Evolutionary conservation across 225 moss, liverwort and hornwort species (phyloP), one percentile per base, ranked within the genome.

Genomic region (Bryoerythrophyllum caledonicum): DNA sequence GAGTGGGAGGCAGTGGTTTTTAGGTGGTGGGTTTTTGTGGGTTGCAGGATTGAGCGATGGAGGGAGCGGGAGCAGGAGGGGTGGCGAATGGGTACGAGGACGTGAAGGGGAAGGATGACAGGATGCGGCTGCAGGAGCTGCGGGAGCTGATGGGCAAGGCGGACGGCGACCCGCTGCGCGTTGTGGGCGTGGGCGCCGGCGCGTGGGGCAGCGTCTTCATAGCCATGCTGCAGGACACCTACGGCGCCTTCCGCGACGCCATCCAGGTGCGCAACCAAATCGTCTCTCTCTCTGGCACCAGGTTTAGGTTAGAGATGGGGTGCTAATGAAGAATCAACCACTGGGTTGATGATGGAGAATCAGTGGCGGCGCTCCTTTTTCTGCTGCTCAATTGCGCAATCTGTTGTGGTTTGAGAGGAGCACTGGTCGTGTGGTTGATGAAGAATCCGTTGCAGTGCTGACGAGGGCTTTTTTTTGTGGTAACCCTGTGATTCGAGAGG

Each of bases 151-250:
- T 94, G 8, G 90, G 90, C 2, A 97, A 97, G 77, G 82, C 88
- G 6, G 96, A 94, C 1, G 96, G 90, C 20, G 96, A 97, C 70
- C 86, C 90, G 16, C 68, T 97, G 78, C 87, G 94, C 68, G 84
- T 97, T 53, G 91, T 90, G 23, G 96, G 96, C 8, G 91, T 97
- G 6, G 96, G 96, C 21, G 96, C 96, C 0, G 96, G 96, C 10
- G 96, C 96, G 17, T 97, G 96, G 96, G 96, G 96, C 14, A 97
- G 96, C 70, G 96, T 97, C 34, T 97, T 97, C 77, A 81, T 97
- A 38, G 96, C 96, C 65, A 94, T 94, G 96, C 79, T 97, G 76
- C 96, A 97, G 73, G 85, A 97, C 65, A 90, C 90, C 21, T 97
- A 92, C 25, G 96, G 96, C 20, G 76, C 80, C 17, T 84, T 97